phyloP scores from a whole-genome alignment of 352 stramenopile species.

The Pythium rhizo-oryzae region DNA sequence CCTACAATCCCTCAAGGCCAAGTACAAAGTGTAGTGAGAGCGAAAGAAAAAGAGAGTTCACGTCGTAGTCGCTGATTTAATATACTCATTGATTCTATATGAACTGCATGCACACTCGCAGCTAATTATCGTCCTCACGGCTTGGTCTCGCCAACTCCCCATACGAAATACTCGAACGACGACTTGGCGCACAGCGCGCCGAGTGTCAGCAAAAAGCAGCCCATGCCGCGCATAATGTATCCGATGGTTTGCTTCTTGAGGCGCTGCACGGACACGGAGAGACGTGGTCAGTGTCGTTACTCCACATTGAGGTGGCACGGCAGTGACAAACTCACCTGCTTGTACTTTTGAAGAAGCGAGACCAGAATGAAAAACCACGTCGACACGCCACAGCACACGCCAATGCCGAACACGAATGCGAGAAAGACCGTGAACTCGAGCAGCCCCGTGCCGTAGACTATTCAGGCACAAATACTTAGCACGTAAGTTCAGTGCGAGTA shows the following conservation, averaged over 20 bases:
- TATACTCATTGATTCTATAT: slow-evolving; percentile 23
- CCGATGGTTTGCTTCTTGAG: slow-evolving; percentile 87
- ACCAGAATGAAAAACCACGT: slow-evolving; percentile 90
- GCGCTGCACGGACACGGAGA: too few relatives aligned
- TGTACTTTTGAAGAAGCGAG: slow-evolving; percentile 89
- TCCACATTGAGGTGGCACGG: too few relatives aligned
- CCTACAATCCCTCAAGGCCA: neutral
- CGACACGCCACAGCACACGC: slow-evolving; percentile 84
- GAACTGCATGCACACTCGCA: slow-evolving; percentile 1
- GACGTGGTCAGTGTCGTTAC: too few relatives aligned
- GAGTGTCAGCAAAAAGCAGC: slow-evolving; percentile 81
- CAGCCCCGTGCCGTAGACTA: slow-evolving; percentile 87
- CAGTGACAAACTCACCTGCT: too few relatives aligned
- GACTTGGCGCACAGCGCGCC: slow-evolving; percentile 85
- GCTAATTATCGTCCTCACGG: slow-evolving; percentile 4
- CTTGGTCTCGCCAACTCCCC: slow-evolving; percentile 40
- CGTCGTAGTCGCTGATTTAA: slow-evolving; percentile 2
- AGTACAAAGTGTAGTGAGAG: slow-evolving; percentile 22
- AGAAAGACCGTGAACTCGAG: slow-evolving; percentile 87
- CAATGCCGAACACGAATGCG: slow-evolving; percentile 79
- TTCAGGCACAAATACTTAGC: neutral
- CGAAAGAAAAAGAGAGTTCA: neutral
- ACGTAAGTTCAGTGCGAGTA: too few relatives aligned
- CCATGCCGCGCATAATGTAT: slow-evolving; percentile 83
- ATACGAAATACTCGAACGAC: slow-evolving; percentile 84